Base-by-base conservation (phyloP, 169 alveolate species). In the Amoebophrya sp. region DNA sequence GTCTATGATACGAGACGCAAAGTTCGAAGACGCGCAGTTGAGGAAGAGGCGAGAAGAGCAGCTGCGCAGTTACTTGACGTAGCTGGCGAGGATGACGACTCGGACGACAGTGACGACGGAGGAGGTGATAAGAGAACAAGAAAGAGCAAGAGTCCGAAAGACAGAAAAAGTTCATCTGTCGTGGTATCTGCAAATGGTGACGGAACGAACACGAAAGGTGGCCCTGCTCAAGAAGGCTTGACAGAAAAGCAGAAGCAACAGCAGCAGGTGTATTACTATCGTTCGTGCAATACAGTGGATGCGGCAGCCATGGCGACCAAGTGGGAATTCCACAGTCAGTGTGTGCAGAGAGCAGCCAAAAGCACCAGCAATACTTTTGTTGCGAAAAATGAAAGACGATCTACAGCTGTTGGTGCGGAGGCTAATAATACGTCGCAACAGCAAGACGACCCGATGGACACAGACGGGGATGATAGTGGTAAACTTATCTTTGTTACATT, bases 1-100 rank as follows among this genome's bases (percentile, higher is more conserved):
- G 92, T 90, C 29, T 90, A 90, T n/a, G 92, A 90, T 41, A 90
- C 92, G 40, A 40, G 92, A 53, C n/a, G 39, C 41, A 34, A 41
- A 12, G 92, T 65, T 29, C 36, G 83, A 36, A 26, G n/a, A 26
- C 3, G n/a, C 18, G 83, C 83, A 26, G 83, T 65, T 65, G 18
- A 26, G 83, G 83, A 6, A 36, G 83, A 65, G n/a, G 33, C 3
- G 26, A 6, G n/a, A 65, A 1, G 83, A 36, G 83, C 83, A 36
- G n/a, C 18, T 1, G 83, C 83, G 33, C 83, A 65, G 83, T 36
- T 65, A 0, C 18, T 47, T 18, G 18, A 47, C 18, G 65, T 47
- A 47, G 65, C 6, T 12, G 65, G 18, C 18, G 65, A 47, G 65
- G 65, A 47, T 6, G 65, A 47, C 65, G 6, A 6, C 29, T 47